These are phyloP conservation scores for Tolypocladium paradoxum DNA, from an alignment of 2,329 filamentous ascomycete species.

Conservation along the genomic window DNA sequence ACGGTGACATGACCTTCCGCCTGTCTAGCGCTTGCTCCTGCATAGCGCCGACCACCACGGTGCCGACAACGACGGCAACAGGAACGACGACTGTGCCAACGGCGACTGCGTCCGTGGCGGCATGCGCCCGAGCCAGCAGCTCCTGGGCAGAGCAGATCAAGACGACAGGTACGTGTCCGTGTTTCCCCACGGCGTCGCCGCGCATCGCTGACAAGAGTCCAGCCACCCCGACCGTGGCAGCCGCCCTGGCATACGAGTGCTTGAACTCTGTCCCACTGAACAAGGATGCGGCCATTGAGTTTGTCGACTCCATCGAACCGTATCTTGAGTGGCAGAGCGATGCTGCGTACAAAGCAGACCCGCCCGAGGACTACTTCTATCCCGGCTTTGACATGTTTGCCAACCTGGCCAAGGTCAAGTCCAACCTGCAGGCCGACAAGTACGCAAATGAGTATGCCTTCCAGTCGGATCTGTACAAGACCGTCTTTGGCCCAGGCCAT, in stretches of 20 bases:
- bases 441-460: slow-evolving; percentile 45
- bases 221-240: slow-evolving; percentile 22
- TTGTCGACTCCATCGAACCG: slow-evolving; percentile 26
- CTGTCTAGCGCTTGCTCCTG: slow-evolving; percentile 14
- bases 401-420: slow-evolving; percentile 32
- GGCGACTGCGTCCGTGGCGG: neutral
- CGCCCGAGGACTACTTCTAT: slow-evolving; percentile 39
- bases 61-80: neutral
- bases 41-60: slow-evolving; percentile 7
- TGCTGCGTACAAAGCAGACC: slow-evolving; percentile 36
- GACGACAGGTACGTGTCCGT: neutral
- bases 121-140: slow-evolving; percentile 7
- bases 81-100: slow-evolving; percentile 2
- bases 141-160: slow-evolving; percentile 6
- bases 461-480: slow-evolving; percentile 39
- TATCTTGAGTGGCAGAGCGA: slow-evolving; percentile 39
- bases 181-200: neutral
- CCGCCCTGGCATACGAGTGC: slow-evolving; percentile 25
- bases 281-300: slow-evolving; percentile 18
- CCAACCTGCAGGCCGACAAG: slow-evolving; percentile 26
- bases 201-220: neutral
- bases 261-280: slow-evolving; percentile 27
- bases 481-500: slow-evolving; percentile 39
- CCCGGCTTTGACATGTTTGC: slow-evolving; percentile 36
- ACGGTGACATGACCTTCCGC: slow-evolving; percentile 7